Conservation (phyloP, 257 asterid genomes). For the Galeopsis tetrahit region DNA sequence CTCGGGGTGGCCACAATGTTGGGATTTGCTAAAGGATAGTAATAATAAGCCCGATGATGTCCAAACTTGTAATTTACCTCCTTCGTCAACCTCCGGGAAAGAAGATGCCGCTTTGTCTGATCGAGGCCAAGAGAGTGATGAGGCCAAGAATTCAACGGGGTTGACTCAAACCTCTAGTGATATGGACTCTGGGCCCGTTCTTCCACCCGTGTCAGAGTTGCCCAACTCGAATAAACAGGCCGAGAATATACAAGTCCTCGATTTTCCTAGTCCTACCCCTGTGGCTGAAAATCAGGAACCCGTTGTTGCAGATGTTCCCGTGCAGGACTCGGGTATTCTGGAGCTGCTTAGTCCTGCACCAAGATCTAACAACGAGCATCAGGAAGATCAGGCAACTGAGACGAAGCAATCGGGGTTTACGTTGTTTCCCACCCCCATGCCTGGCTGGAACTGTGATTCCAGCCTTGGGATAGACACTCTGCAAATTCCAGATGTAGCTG, state of each 20-base stretch:
- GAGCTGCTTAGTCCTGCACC: constrained; percentile 58
- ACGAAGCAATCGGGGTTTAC: constrained; percentile 41
- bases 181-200: constrained; percentile 35
- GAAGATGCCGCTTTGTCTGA: constrained; percentile 28
- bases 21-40: constrained; percentile 55
- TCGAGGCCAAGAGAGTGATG: constrained; percentile 34
- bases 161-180: too few species aligned
- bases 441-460: constrained; percentile 51
- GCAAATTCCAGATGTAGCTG: constrained; percentile 56
- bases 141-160: constrained; percentile 31
- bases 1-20: constrained; percentile 49
- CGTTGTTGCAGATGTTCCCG: constrained; percentile 31
- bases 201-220: constrained; percentile 33
- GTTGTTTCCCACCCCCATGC: constrained; percentile 53
- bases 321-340: constrained; percentile 38
- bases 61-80: constrained; percentile 34
- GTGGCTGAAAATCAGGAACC: constrained; percentile 35
- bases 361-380: constrained; percentile 45
- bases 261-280: constrained; percentile 45
- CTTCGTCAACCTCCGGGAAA: constrained; percentile 37
- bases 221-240: constrained; percentile 35
- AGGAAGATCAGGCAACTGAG: constrained; percentile 46
- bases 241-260: constrained; percentile 25
- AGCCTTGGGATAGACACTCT: constrained; percentile 45
- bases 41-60: constrained; percentile 38